Evolutionary conservation across 495 filamentous ascomycete genomes (phyloP).

Genomic region (Aspergillus panamensis): DNA sequence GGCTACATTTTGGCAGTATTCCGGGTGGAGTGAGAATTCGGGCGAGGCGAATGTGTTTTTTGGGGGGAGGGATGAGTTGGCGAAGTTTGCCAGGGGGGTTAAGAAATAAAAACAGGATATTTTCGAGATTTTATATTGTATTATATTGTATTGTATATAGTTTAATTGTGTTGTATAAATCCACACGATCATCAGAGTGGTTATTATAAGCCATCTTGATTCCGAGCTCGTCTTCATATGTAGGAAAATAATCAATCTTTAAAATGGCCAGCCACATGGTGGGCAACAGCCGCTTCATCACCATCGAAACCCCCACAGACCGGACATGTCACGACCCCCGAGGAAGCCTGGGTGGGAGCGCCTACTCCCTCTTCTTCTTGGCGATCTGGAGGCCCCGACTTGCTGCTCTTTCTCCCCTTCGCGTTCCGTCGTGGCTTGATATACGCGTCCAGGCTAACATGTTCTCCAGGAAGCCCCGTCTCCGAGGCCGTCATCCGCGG

Average conservation of each 20-base stretch:
- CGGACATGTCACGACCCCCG: slow-evolving; percentile 20
- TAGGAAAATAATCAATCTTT: slow-evolving; percentile 14
- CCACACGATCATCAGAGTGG: no score
- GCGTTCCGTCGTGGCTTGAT: slow-evolving; percentile 10
- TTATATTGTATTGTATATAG: no score
- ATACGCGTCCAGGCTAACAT: slow-evolving; percentile 18
- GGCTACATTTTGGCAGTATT: slow-evolving; percentile 58
- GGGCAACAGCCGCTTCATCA: slow-evolving; percentile 29
- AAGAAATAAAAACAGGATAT: no score
- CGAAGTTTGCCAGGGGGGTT: neutral
- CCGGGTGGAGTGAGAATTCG: neutral
- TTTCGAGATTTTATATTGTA: no score
- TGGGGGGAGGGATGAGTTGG: neutral
- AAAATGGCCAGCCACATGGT: slow-evolving; percentile 32
- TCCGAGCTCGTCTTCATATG: neutral
- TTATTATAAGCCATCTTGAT: no score
- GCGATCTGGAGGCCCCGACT: neutral
- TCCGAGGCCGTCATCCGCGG: neutral
- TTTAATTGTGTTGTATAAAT: no score
- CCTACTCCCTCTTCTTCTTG: neutral
- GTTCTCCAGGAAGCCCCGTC: slow-evolving; percentile 9
- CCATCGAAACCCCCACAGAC: slow-evolving; percentile 27
- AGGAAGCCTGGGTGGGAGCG: neutral
- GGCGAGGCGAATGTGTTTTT: slow-evolving; percentile 12
- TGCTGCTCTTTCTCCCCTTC: neutral